These are phyloP conservation scores for Tetrapisispora pingtungensis DNA, from an alignment of 805 yeast species.

Conservation along the genomic window DNA sequence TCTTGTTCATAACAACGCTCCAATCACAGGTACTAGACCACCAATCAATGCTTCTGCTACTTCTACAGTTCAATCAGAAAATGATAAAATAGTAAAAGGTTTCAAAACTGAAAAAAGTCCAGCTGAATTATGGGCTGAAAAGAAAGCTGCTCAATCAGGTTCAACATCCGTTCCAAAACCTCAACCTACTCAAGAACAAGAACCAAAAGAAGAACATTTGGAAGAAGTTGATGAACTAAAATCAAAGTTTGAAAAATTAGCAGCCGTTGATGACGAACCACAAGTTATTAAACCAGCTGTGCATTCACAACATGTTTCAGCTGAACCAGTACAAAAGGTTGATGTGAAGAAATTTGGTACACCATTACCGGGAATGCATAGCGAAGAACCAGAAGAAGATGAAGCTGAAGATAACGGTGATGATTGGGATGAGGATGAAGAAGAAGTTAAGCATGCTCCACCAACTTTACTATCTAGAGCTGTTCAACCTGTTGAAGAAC, in stretches of 20 bases:
- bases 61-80: conserved; percentile 6
- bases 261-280: conserved; percentile 17
- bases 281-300: conserved; percentile 20
- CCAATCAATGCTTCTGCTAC: conserved; percentile 11
- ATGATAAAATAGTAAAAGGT: conserved; percentile 46
- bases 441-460: conserved; percentile 9
- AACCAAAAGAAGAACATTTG: conserved; percentile 18
- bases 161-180: conserved; percentile 17
- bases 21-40: conserved; percentile 25
- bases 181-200: conserved; percentile 21
- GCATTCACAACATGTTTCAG: conserved; percentile 7
- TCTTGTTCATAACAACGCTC: conserved; percentile 21
- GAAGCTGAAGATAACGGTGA: conserved; percentile 16
- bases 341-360: conserved; percentile 20
- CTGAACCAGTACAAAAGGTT: conserved; percentile 8
- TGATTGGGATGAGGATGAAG: conserved; percentile 21
- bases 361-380: conserved; percentile 29
- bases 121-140: conserved; percentile 93
- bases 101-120: conserved; percentile 76
- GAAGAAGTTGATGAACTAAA: conserved; percentile 29
- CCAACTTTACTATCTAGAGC: conserved; percentile 11
- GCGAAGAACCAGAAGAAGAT: conserved; percentile 17
- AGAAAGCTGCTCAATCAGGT: conserved; percentile 48
- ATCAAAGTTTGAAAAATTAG: conserved; percentile 30
- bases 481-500: conserved; percentile 4